Conservation (phyloP, 108 stramenopile genomes). For the Parmales sp. region DNA sequence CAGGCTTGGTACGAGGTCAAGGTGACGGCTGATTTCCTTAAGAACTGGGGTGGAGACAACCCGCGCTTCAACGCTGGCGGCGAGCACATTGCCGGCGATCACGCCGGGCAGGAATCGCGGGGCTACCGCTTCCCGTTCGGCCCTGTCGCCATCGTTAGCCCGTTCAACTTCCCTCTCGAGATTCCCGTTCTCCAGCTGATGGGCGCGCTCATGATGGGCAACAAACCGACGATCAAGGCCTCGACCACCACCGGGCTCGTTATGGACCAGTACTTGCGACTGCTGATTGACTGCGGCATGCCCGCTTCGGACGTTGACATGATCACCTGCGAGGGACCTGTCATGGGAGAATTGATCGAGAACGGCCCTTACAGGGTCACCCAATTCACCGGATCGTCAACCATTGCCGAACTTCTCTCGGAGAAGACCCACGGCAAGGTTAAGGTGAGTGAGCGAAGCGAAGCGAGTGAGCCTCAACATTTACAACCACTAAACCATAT, state of each 20-base stretch:
- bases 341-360: conserved; percentile 70
- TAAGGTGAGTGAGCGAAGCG: conserved; percentile 20
- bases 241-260: conserved; percentile 76
- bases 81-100: conserved; percentile 85
- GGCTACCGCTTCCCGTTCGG: conserved; percentile 97
- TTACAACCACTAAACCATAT: too few species aligned
- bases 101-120: conserved; percentile 81
- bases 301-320: conserved; percentile 77
- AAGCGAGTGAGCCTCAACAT: neutral
- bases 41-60: conserved; percentile 84
- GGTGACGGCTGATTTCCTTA: conserved; percentile 71
- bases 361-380: conserved; percentile 73
- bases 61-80: conserved; percentile 78
- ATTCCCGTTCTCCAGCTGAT: conserved; percentile 92
- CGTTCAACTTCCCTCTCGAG: conserved; percentile 94
- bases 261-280: conserved; percentile 86
- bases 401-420: conserved; percentile 66
- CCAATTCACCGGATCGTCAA: conserved; percentile 90
- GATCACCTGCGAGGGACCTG: conserved; percentile 76
- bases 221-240: conserved; percentile 83
- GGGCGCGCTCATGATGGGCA: conserved; percentile 97
- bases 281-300: conserved; percentile 85
- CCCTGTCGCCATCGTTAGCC: conserved; percentile 80
- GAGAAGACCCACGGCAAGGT: conserved; percentile 79
- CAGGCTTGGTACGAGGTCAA: conserved; percentile 81